Percentiles rank a stretch among this genome's conserved stretches.
These are phyloP conservation scores for Furcasterigmium sp. DNA, from an alignment of 2,329 filamentous ascomycete genomes.

Conservation along the genomic window DNA sequence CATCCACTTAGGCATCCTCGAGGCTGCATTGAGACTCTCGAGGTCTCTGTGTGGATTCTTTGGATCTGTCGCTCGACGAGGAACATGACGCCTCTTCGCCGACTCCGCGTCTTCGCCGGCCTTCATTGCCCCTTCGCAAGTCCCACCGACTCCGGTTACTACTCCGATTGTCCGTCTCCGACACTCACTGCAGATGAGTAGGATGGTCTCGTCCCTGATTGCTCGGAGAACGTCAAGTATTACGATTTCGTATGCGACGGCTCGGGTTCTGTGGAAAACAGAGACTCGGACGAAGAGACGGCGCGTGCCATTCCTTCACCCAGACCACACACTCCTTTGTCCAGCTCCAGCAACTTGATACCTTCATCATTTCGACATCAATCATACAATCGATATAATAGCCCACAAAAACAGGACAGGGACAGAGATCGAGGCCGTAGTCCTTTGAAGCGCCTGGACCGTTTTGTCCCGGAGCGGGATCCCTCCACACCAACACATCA, in stretches of 20 bases:
- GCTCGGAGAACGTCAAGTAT: not conserved
- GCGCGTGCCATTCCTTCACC: not conserved
- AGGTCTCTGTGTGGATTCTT: too few relatives aligned
- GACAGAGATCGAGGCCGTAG: not conserved
- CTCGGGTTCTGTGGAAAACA: constrained; percentile 5
- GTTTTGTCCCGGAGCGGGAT: constrained; percentile 44
- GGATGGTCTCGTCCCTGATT: not conserved
- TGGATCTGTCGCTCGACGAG: too few relatives aligned
- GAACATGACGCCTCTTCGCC: too few relatives aligned
- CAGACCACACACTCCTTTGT: not conserved
- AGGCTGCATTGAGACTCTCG: too few relatives aligned
- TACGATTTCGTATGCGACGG: constrained; percentile 7
- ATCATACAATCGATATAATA: not conserved
- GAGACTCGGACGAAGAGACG: not conserved
- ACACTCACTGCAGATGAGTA: not conserved
- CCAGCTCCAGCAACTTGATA: not conserved
- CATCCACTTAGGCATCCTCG: too few relatives aligned
- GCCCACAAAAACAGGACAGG: not conserved
- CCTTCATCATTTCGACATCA: not conserved
- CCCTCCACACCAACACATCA: constrained; percentile 13
- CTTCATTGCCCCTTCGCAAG: too few relatives aligned
- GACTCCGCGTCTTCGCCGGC: too few relatives aligned
- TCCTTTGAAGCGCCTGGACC: constrained; percentile 28
- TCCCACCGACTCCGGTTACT: constrained; percentile 12
- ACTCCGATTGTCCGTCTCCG: constrained; percentile 4